phyloP scores from a whole-genome alignment of 345 rosid genomes.

The Citrus sp. region DNA sequence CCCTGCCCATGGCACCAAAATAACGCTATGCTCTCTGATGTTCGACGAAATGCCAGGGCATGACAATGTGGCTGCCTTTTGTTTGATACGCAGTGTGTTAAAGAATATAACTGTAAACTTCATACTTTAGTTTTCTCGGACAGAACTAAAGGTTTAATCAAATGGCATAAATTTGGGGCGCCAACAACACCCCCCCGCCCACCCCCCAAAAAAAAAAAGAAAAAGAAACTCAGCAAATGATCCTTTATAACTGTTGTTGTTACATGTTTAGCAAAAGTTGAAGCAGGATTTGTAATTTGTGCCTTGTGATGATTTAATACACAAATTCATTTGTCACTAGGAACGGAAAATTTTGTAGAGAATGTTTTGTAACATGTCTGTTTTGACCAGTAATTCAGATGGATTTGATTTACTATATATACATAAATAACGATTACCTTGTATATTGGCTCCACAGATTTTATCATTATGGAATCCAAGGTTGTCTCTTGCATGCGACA shows the following conservation, averaged over 20 bases:
- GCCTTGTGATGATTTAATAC: not conserved
- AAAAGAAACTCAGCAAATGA: too few relatives aligned
- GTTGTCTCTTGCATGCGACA: slow-evolving; percentile 70
- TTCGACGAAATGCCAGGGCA: not conserved
- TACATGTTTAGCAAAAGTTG: not conserved
- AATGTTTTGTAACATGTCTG: not conserved
- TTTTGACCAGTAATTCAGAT: not conserved
- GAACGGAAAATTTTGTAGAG: not conserved
- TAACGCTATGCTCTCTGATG: not conserved
- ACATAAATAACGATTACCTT: not conserved
- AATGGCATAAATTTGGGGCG: not conserved
- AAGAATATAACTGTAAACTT: not conserved
- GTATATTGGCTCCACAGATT: slow-evolving; percentile 33
- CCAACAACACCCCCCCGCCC: too few relatives aligned
- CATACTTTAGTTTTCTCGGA: not conserved
- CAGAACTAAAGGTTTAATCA: not conserved
- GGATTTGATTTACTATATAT: not conserved
- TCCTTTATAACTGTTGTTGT: not conserved
- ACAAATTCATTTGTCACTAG: not conserved
- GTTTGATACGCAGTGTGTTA: not conserved
- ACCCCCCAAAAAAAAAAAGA: not conserved
- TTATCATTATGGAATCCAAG: slow-evolving; percentile 59
- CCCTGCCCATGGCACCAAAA: not conserved
- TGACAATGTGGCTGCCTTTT: not conserved
- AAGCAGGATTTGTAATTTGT: not conserved